Percentiles rank a stretch among this genome's conserved stretches.
Evolutionary conservation across 1,284 basidiomycete species (phyloP).

Genomic region (Rhodotorula sp.): DNA sequence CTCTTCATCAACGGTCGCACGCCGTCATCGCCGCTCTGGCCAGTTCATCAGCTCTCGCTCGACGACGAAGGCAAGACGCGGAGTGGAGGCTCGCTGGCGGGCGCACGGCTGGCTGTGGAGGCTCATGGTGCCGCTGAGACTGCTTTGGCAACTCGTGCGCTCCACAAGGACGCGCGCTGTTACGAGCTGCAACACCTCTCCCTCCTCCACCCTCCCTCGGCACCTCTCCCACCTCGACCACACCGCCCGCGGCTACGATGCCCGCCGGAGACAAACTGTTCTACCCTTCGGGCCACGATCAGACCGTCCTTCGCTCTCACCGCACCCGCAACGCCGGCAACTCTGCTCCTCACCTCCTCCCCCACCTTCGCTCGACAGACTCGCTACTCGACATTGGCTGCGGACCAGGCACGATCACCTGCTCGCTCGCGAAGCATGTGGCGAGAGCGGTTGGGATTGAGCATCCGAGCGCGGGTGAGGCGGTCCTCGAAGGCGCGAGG

Average conservation of each 20-base stretch:
- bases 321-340: constrained; percentile 1
- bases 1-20: no score
- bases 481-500: constrained; percentile 25
- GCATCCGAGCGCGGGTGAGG: constrained; percentile 4
- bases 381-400: constrained; percentile 36
- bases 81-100: no score
- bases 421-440: constrained; percentile 25
- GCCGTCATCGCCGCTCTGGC: no score
- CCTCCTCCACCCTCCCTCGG: no score
- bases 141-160: no score
- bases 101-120: no score
- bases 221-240: not conserved
- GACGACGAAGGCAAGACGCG: no score
- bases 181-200: no score
- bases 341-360: constrained; percentile 8
- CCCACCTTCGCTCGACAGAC: constrained; percentile 1
- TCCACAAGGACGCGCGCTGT: no score
- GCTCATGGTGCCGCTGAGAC: no score
- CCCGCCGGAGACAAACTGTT: not conserved
- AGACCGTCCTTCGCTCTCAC: constrained; percentile 6
- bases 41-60: no score
- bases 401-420: constrained; percentile 43
- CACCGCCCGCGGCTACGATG: not conserved
- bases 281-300: constrained; percentile 9
- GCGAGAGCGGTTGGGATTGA: constrained; percentile 36